phyloP scores from a whole-genome alignment of 176 grass and related monocot species.

The Chloris gayana region DNA sequence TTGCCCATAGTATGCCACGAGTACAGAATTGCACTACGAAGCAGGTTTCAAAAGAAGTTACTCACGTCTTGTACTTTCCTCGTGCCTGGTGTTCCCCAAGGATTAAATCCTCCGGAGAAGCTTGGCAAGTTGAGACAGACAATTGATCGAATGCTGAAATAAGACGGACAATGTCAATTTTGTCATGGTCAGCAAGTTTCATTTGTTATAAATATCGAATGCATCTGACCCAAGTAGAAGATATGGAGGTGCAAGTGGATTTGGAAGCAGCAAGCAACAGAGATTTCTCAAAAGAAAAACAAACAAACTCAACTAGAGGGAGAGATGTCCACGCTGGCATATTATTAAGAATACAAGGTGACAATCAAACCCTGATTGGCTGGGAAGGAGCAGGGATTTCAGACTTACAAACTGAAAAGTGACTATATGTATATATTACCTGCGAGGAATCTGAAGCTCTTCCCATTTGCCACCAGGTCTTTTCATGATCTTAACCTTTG shows the following conservation, averaged over 20 bases:
- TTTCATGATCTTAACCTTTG: conserved; percentile 92
- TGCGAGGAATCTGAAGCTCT: conserved; percentile 72
- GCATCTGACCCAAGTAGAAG: background rate
- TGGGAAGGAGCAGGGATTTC: conserved; percentile 1
- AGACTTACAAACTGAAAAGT: background rate
- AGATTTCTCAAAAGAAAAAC: too few species aligned
- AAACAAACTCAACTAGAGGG: too few species aligned
- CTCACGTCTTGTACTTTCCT: conserved; percentile 58
- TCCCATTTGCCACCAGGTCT: conserved; percentile 61
- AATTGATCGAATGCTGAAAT: conserved; percentile 74
- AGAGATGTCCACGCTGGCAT: too few species aligned
- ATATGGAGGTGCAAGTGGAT: background rate
- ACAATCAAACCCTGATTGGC: too few species aligned
- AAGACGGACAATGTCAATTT: background rate
- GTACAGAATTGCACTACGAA: background rate
- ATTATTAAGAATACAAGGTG: too few species aligned
- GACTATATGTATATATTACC: conserved; percentile 46
- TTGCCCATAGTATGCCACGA: background rate
- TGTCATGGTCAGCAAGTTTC: background rate
- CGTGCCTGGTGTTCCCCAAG: conserved; percentile 68
- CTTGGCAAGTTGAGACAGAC: conserved; percentile 81
- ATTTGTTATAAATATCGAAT: background rate
- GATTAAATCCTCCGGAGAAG: conserved; percentile 83
- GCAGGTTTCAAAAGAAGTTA: conserved; percentile 21
- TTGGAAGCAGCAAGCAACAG: too few species aligned